phyloP scores from a whole-genome alignment of 2,329 filamentous ascomycete genomes.

The Botrytis fabae region DNA sequence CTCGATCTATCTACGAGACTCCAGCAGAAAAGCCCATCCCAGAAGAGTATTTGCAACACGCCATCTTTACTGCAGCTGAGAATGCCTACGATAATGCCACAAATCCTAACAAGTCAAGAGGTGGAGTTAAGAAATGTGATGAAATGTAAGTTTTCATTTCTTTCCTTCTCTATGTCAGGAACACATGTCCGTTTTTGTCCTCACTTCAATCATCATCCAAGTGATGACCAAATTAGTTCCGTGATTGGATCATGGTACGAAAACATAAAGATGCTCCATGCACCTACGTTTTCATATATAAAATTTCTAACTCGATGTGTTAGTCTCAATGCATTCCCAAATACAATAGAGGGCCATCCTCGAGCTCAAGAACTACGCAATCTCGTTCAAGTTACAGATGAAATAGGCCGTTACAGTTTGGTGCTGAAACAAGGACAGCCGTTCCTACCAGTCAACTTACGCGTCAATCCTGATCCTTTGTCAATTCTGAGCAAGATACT shows the following conservation, averaged over 20 bases:
- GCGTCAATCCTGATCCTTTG: constrained; percentile 74
- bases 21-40: constrained; percentile 52
- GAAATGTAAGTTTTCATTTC: constrained; percentile 59
- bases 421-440: constrained; percentile 78
- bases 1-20: constrained; percentile 61
- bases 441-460: constrained; percentile 74
- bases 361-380: constrained; percentile 59
- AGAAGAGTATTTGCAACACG: constrained; percentile 54
- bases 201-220: background rate
- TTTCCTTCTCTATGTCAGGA: background rate
- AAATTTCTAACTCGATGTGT: background rate
- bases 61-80: constrained; percentile 64
- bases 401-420: constrained; percentile 73
- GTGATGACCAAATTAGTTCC: background rate
- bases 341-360: constrained; percentile 54
- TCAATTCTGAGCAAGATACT: constrained; percentile 71
- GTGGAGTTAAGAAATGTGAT: constrained; percentile 74
- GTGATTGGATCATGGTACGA: background rate
- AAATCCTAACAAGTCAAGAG: constrained; percentile 75
- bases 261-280: background rate
- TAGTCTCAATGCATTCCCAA: constrained; percentile 65
- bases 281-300: background rate
- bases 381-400: constrained; percentile 71
- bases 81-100: constrained; percentile 77
- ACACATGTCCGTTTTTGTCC: background rate